Base-by-base conservation (phyloP, 352 stramenopile genomes). In the Phytopythium boreale region DNA sequence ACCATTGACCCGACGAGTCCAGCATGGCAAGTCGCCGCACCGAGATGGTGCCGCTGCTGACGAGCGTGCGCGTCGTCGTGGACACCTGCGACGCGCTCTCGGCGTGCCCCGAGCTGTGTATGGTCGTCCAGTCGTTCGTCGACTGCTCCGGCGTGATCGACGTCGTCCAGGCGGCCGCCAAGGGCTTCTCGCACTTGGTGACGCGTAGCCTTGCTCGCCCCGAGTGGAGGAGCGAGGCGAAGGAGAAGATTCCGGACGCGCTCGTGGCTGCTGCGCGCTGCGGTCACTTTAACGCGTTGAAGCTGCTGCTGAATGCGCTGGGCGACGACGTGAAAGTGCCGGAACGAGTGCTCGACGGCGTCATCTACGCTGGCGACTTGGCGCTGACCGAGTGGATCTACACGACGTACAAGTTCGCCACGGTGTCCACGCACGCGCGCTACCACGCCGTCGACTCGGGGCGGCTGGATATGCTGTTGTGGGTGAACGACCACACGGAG, bases 211-310 rank as follows among this genome's bases (percentile, higher is more conserved):
- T 55, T 2, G n/a, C 47, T 4, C n/a, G 22, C 0, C 22, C 47
- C n/a, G 47, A 55, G n/a, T 55, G 47, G 47, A 7, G 1, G n/a
- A 4, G 2, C 9, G 11, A 31, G 47, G 11, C n/a, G 7, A 27
- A 17, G 47, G 11, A 12, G 1, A 27, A 55, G 47, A 7, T 34
- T 3, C 47, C 9, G 47, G 47, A 55, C 26, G 47, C 47, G 47
- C n/a, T 55, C n/a, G 56, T 47, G 31, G 85, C 82, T 77, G 66
- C 69, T 56, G 67, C 64, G 41, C 17, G 61, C 59, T 46, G 41
- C 67, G 24, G 68, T 71, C 77, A 77, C 41, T 22, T 47, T 9
- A 15, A 76, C 84, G 62, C 60, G 70, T 63, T 59, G 20, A 17
- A 20, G 22, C 22, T 34, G 49, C 59, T 52, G 43, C 26, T 49